A percentile compares a stretch with the other conserved stretches of the same genome.
These are phyloP conservation scores for Rhinocladiella similis DNA, from an alignment of 2,329 filamentous ascomycete species.

Conservation along the genomic window DNA sequence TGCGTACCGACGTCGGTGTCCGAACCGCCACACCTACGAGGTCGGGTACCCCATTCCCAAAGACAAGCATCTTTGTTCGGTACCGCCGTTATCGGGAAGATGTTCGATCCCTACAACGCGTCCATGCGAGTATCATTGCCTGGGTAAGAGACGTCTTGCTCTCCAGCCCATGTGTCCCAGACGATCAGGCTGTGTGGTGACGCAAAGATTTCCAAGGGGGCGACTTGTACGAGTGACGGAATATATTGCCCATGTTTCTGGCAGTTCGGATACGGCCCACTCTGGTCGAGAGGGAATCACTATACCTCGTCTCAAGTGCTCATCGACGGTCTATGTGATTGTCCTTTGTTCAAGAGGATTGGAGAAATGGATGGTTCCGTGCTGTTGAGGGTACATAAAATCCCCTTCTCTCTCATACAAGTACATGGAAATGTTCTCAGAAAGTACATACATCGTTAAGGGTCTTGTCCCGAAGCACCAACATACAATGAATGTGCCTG, in stretches of 20 bases:
- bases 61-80: neutral
- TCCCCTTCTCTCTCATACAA: no score
- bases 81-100: neutral
- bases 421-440: neutral
- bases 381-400: no score
- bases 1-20: no score
- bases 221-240: neutral
- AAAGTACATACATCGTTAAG: neutral
- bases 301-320: no score
- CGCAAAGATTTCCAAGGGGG: neutral
- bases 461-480: neutral
- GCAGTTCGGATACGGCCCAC: no score
- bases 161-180: neutral
- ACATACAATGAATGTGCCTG: conserved; percentile 1
- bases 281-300: no score
- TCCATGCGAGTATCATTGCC: neutral
- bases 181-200: neutral
- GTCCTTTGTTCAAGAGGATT: no score
- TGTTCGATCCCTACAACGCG: neutral
- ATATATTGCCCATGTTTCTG: neutral
- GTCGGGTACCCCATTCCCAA: no score
- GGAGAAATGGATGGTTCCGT: no score
- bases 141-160: neutral
- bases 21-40: no score
- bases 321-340: no score